Evolutionary conservation across 78 protist genomes (phyloP).

Genomic region (Dictyostelium capitatum): DNA sequence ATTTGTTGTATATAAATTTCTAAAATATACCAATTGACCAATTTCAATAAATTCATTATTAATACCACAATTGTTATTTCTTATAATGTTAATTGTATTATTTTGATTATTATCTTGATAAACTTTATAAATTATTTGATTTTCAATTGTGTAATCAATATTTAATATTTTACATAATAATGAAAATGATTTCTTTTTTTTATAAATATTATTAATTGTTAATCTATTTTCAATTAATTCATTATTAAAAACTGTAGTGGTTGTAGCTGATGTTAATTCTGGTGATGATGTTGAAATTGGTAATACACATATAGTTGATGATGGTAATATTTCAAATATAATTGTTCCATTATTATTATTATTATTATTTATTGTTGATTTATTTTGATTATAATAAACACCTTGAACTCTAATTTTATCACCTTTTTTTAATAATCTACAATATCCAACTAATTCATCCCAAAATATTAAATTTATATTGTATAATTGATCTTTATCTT

Average conservation of each 20-base stretch:
- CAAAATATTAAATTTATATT: neutral
- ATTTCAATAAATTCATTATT: neutral
- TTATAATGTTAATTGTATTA: neutral
- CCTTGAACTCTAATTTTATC: slow-evolving; percentile 5
- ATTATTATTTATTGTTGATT: neutral
- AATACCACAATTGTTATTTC: neutral
- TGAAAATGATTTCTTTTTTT: neutral
- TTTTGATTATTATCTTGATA: neutral
- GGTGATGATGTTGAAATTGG: neutral
- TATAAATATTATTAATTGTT: no score
- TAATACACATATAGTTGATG: neutral
- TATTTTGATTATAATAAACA: neutral
- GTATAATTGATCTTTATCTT: neutral
- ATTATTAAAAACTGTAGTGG: no score
- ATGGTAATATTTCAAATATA: neutral
- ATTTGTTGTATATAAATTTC: neutral
- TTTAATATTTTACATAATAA: neutral
- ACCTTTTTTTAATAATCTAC: neutral
- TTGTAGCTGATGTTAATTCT: neutral
- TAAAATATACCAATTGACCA: slow-evolving; percentile 19
- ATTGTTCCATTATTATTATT: neutral
- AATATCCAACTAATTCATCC: neutral
- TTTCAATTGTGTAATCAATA: neutral
- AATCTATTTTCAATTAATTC: no score
- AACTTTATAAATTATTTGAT: neutral